Base-by-base conservation (phyloP, 805 yeast species). In the Hanseniaspora occidentalis region DNA sequence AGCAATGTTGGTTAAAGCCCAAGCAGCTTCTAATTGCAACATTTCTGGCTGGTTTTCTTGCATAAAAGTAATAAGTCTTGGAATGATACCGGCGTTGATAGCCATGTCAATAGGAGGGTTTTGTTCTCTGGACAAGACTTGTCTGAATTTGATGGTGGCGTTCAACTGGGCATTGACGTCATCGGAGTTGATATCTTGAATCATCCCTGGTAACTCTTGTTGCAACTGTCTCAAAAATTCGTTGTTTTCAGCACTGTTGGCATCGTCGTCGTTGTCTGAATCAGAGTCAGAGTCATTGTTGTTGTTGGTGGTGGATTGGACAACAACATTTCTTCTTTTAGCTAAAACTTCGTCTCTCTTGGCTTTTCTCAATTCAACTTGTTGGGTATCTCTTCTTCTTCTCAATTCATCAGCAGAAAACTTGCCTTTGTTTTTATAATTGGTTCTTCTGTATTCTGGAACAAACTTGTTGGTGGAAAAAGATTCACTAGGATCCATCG, bases 1-100 rank as follows among this genome's bases (percentile, higher is more conserved):
- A 18, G 97, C 97, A 60, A 92, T 89, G 60, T 92, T 92, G 38
- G 98, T 92, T 51, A 92, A 73, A n/a, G 97, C 97, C 98, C 98
- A 92, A 7, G 98, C 96, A 10, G 97, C 95, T 67, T 92, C 98
- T 53, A 92, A 75, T 65, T 89, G 97, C 52, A 92, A 71, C 70
- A 83, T 76, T 53, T 84, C 86, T 3, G 88, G 84, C 50, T 84
- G 86, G 40, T 74, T 69, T 43, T 72, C 70, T 44, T 69, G 66
- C 86, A 92, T 81, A 52, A 88, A 85, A 51, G 74, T 78, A 41
- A 92, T 96, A 59, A 92, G 73, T 40, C 79, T 78, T 44, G 96
- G 94, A 40, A 92, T 92, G 25, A 89, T 96, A 36, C 97, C 97
- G 40, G 88, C 72, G 58, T 84, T 82, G 48, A 92, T 88, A 26